Percentiles rank a stretch among this genome's conserved stretches.
Evolutionary conservation across 2,329 filamentous ascomycete species (phyloP).

Genomic region (Penicillium sp.): DNA sequence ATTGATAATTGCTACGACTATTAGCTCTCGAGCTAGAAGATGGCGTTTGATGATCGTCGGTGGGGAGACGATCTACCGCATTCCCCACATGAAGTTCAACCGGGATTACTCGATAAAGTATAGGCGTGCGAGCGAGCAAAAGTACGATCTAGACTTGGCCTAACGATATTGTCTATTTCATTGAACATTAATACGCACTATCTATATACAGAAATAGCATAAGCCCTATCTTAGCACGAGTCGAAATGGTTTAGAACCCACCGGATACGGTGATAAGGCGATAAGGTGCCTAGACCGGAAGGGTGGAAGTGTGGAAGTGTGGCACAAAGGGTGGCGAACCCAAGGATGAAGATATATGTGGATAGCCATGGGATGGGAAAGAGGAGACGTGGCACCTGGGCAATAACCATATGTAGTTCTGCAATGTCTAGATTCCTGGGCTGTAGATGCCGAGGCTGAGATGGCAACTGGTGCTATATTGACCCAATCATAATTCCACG

Average conservation of each 20-base stretch:
- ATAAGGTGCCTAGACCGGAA: conserved; percentile 1
- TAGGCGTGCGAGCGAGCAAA: neutral
- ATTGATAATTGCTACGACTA: neutral
- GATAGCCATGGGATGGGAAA: neutral
- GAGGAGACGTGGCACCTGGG: neutral
- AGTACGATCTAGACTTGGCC: too few relatives aligned
- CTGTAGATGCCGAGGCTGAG: neutral
- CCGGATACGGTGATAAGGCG: conserved; percentile 2
- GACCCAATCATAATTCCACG: neutral
- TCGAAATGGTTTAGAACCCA: conserved; percentile 5
- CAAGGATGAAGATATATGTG: neutral
- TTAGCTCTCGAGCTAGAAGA: too few relatives aligned
- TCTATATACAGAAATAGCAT: too few relatives aligned
- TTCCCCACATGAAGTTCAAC: neutral
- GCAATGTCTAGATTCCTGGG: neutral
- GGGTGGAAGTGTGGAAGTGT: too few relatives aligned
- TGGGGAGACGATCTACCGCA: neutral
- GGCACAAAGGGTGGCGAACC: neutral
- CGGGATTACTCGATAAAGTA: neutral
- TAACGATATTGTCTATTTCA: too few relatives aligned
- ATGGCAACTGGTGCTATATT: neutral
- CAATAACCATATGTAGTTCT: neutral
- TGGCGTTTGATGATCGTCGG: neutral
- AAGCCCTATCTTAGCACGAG: too few relatives aligned
- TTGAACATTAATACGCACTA: too few relatives aligned